phyloP scores from a whole-genome alignment of 2,329 filamentous ascomycete species.

The Pseudocercospora eumusae region DNA sequence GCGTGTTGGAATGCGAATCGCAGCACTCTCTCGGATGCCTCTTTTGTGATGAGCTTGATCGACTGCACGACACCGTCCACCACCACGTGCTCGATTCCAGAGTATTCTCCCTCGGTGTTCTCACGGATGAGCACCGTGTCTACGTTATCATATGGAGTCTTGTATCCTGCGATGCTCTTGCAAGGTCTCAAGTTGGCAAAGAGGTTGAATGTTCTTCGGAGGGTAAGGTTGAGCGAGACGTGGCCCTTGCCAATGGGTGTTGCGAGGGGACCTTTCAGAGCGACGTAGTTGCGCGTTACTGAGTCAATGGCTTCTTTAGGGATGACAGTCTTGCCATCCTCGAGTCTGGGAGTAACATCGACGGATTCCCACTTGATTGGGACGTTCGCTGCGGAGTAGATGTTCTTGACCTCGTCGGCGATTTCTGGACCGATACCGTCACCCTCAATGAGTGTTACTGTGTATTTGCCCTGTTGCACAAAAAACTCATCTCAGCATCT shows the following conservation, averaged over 20 bases:
- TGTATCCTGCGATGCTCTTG: slow-evolving; percentile 94
- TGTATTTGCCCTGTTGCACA: slow-evolving; percentile 76
- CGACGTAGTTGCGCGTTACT: slow-evolving; percentile 93
- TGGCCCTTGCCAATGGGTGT: slow-evolving; percentile 98
- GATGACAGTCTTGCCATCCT: slow-evolving; percentile 94
- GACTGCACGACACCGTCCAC: slow-evolving; percentile 97
- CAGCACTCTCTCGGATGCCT: slow-evolving; percentile 91
- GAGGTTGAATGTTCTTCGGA: slow-evolving; percentile 98
- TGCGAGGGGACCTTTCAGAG: slow-evolving; percentile 96
- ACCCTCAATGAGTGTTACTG: slow-evolving; percentile 96
- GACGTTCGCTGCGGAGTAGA: slow-evolving; percentile 93
- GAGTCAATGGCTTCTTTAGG: slow-evolving; percentile 90
- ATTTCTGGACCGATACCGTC: slow-evolving; percentile 98
- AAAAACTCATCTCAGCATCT: slow-evolving; percentile 17
- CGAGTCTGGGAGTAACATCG: slow-evolving; percentile 89
- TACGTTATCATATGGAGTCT: slow-evolving; percentile 96
- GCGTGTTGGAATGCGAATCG: slow-evolving; percentile 99
- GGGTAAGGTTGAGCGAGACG: slow-evolving; percentile 97
- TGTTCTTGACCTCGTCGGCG: slow-evolving; percentile 96
- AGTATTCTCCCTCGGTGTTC: slow-evolving; percentile 99
- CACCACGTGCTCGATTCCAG: slow-evolving; percentile 96
- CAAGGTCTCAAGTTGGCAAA: slow-evolving; percentile 99
- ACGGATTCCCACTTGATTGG: slow-evolving; percentile 97
- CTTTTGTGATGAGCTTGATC: slow-evolving; percentile 98
- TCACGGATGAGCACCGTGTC: slow-evolving; percentile 97